phyloP scores from a whole-genome alignment of 805 yeast genomes.

The Priceomyces medius region DNA sequence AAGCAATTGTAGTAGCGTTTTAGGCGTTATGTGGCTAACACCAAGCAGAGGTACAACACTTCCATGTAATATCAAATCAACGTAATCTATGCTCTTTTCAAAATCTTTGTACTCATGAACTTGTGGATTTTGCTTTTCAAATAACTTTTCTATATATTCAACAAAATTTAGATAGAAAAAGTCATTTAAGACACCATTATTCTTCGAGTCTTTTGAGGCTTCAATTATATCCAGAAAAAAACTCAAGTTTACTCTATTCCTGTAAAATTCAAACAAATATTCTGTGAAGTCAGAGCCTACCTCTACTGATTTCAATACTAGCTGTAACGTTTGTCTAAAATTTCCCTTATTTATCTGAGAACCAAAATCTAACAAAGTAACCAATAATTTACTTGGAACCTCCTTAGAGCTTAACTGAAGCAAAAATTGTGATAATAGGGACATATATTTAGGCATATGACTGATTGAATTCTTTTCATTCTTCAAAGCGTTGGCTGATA shows the following conservation, averaged over 20 bases:
- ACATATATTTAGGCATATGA: constrained; percentile 28
- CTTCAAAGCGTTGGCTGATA: constrained; percentile 11
- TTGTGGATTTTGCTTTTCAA: constrained; percentile 24
- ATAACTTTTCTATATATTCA: constrained; percentile 28
- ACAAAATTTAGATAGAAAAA: constrained; percentile 20
- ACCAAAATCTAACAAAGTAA: constrained; percentile 28
- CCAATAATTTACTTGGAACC: constrained; percentile 20
- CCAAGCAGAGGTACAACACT: constrained; percentile 1
- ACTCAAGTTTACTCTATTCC: constrained; percentile 4
- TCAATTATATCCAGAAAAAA: constrained; percentile 11
- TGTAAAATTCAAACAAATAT: constrained; percentile 10
- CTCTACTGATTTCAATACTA: constrained; percentile 9
- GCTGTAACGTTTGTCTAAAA: constrained; percentile 7
- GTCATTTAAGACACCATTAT: constrained; percentile 16
- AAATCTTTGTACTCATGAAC: constrained; percentile 35
- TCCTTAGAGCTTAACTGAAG: constrained; percentile 10
- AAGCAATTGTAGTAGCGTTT: constrained; percentile 15
- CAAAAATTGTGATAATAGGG: constrained; percentile 21
- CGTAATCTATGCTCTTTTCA: constrained; percentile 25
- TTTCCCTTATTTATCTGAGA: constrained; percentile 8
- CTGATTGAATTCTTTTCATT: neutral
- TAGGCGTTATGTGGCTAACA: constrained; percentile 5
- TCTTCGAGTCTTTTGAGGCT: neutral
- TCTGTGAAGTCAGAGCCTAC: constrained; percentile 16
- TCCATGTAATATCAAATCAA: constrained; percentile 16